These are phyloP conservation scores for Pichia kudriavzevii DNA, from an alignment of 1,139 yeast species.

Conservation along the genomic window DNA sequence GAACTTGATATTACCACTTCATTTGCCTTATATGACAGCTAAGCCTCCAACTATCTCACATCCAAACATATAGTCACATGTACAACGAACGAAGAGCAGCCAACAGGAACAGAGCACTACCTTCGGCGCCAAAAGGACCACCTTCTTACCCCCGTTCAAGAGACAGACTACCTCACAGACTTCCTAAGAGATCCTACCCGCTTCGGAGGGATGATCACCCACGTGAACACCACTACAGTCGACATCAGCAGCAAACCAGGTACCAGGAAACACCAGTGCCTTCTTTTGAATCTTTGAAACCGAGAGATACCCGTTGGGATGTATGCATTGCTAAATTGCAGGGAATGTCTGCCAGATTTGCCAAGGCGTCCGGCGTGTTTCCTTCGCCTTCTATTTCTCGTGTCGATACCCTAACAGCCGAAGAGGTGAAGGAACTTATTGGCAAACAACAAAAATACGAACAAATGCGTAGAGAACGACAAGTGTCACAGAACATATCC, in stretches of 20 bases:
- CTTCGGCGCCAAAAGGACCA: no score
- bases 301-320: slow-evolving; percentile 59
- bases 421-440: slow-evolving; percentile 3
- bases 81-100: slow-evolving; percentile 22
- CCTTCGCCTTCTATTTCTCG: slow-evolving; percentile 43
- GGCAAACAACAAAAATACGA: slow-evolving; percentile 4
- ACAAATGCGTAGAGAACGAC: neutral
- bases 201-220: no score
- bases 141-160: no score
- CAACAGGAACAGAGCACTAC: slow-evolving; percentile 11
- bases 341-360: slow-evolving; percentile 66
- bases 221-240: neutral
- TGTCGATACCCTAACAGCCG: slow-evolving; percentile 42
- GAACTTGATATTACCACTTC: no score
- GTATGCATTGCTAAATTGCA: slow-evolving; percentile 69
- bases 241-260: slow-evolving; percentile 7
- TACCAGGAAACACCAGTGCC: slow-evolving; percentile 23
- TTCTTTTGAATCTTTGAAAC: slow-evolving; percentile 36
- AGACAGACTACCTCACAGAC: no score
- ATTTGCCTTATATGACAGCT: no score
- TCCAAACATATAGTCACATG: slow-evolving; percentile 1
- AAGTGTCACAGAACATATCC: slow-evolving; percentile 34
- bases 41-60: no score
- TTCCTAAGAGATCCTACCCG: no score
- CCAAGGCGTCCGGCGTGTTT: slow-evolving; percentile 75